Evolutionary conservation across 2,329 filamentous ascomycete genomes (phyloP).

Genomic region (Alternaria tenuissima): DNA sequence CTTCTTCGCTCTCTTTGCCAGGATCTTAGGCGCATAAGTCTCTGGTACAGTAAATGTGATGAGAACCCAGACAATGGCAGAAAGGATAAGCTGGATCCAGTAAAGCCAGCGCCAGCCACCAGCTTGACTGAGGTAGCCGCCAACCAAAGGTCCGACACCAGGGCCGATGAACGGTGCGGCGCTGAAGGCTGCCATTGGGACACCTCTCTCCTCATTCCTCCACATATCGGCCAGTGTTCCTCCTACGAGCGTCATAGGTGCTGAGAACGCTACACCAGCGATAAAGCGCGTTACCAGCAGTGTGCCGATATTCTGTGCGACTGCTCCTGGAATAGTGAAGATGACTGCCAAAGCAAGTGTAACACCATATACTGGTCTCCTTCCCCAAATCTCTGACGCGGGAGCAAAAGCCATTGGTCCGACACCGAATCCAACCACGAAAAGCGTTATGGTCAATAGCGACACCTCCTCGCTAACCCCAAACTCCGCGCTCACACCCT

Average conservation of each 20-base stretch:
- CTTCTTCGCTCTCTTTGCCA: conserved; percentile 74
- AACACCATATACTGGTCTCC: conserved; percentile 73
- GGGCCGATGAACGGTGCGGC: conserved; percentile 85
- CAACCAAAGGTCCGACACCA: conserved; percentile 70
- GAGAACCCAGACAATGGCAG: conserved; percentile 73
- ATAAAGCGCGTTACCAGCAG: conserved; percentile 79
- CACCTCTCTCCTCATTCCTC: conserved; percentile 81
- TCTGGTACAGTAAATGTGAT: conserved; percentile 91
- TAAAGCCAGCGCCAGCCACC: conserved; percentile 84
- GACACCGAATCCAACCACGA: conserved; percentile 83
- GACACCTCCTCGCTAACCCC: conserved; percentile 75
- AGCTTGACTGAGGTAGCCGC: conserved; percentile 74
- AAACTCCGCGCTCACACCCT: conserved; percentile 70
- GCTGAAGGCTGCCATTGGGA: conserved; percentile 86
- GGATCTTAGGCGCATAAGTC: conserved; percentile 83
- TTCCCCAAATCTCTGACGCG: conserved; percentile 76
- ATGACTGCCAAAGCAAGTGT: conserved; percentile 76
- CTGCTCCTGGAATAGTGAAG: conserved; percentile 82
- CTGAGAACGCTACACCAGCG: conserved; percentile 84
- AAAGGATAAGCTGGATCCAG: conserved; percentile 83
- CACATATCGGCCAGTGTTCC: conserved; percentile 86
- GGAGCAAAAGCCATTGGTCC: conserved; percentile 84
- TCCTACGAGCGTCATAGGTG: conserved; percentile 85
- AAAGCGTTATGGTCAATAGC: conserved; percentile 75
- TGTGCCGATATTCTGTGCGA: conserved; percentile 77